phyloP scores from a whole-genome alignment of 768 basidiomycete species.

The Paxillus rubicundulus region DNA sequence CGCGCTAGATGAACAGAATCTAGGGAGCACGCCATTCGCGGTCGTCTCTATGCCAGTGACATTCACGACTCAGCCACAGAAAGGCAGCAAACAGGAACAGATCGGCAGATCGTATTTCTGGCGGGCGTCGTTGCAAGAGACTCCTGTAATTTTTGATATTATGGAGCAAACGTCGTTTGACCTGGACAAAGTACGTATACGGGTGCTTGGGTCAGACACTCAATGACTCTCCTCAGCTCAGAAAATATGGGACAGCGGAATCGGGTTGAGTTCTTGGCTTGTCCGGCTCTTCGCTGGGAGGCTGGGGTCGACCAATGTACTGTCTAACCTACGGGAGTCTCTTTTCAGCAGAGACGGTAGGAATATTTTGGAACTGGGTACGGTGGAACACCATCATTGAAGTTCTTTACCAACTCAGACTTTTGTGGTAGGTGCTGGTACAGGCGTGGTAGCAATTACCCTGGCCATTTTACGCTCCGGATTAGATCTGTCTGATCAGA shows the following conservation, averaged over 20 bases:
- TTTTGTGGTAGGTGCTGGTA: conserved; percentile 67
- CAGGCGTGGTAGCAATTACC: conserved; percentile 74
- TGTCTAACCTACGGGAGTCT: conserved; percentile 27
- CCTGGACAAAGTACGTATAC: conserved; percentile 75
- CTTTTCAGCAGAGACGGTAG: conserved; percentile 42
- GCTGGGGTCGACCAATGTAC: not conserved
- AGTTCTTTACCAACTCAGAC: not conserved
- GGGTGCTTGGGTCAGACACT: not conserved
- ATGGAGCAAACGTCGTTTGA: conserved; percentile 87
- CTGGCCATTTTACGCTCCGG: conserved; percentile 55
- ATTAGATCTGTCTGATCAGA: conserved; percentile 13
- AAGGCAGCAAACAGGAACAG: conserved; percentile 59
- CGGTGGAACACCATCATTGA: conserved; percentile 3
- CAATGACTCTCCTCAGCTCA: conserved; percentile 34
- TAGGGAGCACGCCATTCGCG: conserved; percentile 52
- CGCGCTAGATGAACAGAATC: conserved; percentile 38
- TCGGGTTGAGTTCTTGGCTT: conserved; percentile 83
- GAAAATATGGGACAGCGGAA: conserved; percentile 98
- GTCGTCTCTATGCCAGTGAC: conserved; percentile 69
- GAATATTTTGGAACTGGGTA: conserved; percentile 71
- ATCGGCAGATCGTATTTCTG: conserved; percentile 57
- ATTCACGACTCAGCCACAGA: conserved; percentile 34
- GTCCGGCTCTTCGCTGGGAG: conserved; percentile 32
- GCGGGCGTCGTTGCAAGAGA: conserved; percentile 19
- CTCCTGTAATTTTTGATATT: conserved; percentile 43